Conservation (phyloP, 1,284 basidiomycete species). For the Trichosporon sp. region DNA sequence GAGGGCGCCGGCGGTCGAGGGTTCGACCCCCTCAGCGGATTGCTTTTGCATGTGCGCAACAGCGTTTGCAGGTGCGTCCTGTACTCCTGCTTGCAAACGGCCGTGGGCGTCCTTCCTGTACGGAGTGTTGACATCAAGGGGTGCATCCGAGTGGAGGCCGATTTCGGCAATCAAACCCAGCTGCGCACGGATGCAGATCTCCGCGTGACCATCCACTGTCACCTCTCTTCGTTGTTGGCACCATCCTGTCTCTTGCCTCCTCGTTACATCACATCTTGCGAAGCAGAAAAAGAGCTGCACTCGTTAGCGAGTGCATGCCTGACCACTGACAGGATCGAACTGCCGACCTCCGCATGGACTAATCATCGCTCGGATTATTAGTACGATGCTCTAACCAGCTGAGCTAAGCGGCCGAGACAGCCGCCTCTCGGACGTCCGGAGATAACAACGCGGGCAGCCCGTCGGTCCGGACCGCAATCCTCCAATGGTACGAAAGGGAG, state of each 20-base stretch:
- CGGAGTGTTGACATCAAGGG: no score
- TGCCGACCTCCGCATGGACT: background rate
- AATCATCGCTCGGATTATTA: background rate
- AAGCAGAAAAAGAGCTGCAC: background rate
- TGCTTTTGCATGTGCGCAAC: background rate
- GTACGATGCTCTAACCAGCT: background rate
- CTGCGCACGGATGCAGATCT: background rate
- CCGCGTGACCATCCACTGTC: background rate
- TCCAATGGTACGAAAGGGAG: no score
- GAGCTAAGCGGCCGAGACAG: background rate
- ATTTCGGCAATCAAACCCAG: background rate
- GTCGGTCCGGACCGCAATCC: no score
- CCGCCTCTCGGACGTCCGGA: no score
- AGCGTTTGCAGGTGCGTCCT: background rate
- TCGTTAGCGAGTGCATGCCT: background rate
- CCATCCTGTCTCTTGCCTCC: no score
- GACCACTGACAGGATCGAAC: background rate
- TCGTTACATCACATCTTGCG: background rate
- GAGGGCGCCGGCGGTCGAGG: background rate
- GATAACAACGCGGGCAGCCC: no score
- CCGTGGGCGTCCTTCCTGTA: no score
- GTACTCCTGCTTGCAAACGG: no score
- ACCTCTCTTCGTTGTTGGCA: background rate
- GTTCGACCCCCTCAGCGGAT: background rate
- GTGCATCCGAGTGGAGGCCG: background rate